Percentiles rank a stretch among this genome's conserved stretches.
Evolutionary conservation across 2,329 filamentous ascomycete genomes (phyloP).

Genomic region (Aspergillus arachidicola): DNA sequence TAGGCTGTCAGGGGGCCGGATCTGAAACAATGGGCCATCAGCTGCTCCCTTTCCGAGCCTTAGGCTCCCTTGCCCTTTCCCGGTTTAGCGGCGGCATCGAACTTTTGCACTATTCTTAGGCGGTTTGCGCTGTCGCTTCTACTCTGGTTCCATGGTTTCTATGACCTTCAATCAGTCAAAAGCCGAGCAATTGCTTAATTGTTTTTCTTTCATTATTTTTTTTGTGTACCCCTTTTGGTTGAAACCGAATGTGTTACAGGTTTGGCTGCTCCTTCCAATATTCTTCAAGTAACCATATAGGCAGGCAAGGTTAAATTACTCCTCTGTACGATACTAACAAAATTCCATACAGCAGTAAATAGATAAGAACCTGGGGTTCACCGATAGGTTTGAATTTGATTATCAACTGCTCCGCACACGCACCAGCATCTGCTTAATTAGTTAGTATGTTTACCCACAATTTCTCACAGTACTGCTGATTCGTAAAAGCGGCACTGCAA

Average conservation of each 20-base stretch:
- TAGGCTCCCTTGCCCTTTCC: neutral
- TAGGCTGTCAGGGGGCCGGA: constrained; percentile 20
- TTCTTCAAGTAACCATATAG: too few relatives aligned
- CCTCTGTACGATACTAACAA: too few relatives aligned
- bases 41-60: neutral
- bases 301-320: too few relatives aligned
- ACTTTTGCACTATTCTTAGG: neutral
- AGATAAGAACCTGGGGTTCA: too few relatives aligned
- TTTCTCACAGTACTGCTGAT: too few relatives aligned
- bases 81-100: neutral
- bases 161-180: neutral
- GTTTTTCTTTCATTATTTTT: neutral
- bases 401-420: neutral
- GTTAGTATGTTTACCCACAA: too few relatives aligned
- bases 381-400: neutral
- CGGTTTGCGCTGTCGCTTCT: neutral
- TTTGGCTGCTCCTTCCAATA: too few relatives aligned
- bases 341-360: too few relatives aligned
- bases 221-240: too few relatives aligned
- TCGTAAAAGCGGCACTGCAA: too few relatives aligned
- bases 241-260: too few relatives aligned
- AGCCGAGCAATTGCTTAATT: neutral
- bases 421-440: neutral
- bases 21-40: constrained; percentile 25
- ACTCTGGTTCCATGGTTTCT: neutral